Conservation (phyloP, 306 rosid genomes). For the Vigna mungo region DNA sequence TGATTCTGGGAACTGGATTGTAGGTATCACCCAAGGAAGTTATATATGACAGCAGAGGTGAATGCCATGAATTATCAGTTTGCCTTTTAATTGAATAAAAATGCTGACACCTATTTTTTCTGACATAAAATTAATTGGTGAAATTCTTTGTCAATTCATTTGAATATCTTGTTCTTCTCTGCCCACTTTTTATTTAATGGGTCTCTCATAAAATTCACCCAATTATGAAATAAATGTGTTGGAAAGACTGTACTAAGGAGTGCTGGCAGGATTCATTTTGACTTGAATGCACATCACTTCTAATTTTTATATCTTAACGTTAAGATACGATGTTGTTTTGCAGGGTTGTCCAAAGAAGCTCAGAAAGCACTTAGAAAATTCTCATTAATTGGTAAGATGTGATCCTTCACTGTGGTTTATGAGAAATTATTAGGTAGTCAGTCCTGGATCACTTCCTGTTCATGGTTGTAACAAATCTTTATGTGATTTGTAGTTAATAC, state of each 20-base stretch:
- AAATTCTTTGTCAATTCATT: not conserved
- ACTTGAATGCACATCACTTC: slow-evolving; percentile 34
- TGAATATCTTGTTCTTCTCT: not conserved
- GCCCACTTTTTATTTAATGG: not conserved
- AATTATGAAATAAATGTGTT: slow-evolving; percentile 11
- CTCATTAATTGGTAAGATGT: slow-evolving; percentile 69
- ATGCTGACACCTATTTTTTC: not conserved
- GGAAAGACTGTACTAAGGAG: not conserved
- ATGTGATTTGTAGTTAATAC: too few species aligned
- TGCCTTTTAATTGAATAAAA: slow-evolving; percentile 28
- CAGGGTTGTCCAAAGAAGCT: slow-evolving; percentile 85
- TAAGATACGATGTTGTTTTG: slow-evolving; percentile 36
- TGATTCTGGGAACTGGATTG: slow-evolving; percentile 42
- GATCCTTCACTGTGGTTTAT: slow-evolving; percentile 41
- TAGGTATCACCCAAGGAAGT: slow-evolving; percentile 97
- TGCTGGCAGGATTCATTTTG: not conserved
- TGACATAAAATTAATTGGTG: not conserved
- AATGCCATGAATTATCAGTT: slow-evolving; percentile 23
- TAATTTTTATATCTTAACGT: slow-evolving; percentile 34
- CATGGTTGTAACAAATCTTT: too few species aligned
- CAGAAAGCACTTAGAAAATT: slow-evolving; percentile 81
- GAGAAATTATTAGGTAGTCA: not conserved
- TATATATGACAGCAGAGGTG: slow-evolving; percentile 81
- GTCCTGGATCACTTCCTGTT: too few species aligned
- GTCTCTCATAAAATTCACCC: not conserved